phyloP scores from a whole-genome alignment of 345 rosid species.

The Crucihimalaya himalaica region DNA sequence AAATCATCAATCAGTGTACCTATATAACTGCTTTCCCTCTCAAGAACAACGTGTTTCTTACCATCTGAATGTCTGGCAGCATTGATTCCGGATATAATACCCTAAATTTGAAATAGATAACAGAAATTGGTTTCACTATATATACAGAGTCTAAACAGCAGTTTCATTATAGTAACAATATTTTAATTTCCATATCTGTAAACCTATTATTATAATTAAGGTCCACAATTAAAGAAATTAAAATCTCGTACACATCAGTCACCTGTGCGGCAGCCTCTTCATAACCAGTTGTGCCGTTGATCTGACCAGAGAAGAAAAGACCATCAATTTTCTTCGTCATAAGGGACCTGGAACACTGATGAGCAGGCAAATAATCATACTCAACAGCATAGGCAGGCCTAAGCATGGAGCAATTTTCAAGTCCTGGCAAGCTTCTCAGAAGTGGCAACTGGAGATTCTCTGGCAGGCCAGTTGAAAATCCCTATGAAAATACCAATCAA shows the following conservation, averaged over 20 bases:
- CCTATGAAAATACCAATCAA: conserved; percentile 49
- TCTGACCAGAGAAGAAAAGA: conserved; percentile 98
- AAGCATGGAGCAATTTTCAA: conserved; percentile 92
- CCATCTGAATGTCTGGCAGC: conserved; percentile 90
- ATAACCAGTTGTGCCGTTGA: conserved; percentile 97
- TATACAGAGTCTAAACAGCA: background rate
- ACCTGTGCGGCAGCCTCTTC: conserved; percentile 99
- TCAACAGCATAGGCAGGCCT: conserved; percentile 99
- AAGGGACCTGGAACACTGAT: conserved; percentile 90
- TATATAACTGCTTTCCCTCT: conserved; percentile 93
- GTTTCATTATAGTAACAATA: background rate
- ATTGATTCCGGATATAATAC: conserved; percentile 90
- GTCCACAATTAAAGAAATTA: conserved; percentile 24
- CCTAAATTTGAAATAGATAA: conserved; percentile 49
- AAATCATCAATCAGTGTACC: conserved; percentile 96
- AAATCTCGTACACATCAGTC: conserved; percentile 7
- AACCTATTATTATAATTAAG: conserved; percentile 12
- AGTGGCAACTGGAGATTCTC: conserved; percentile 96
- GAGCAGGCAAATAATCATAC: conserved; percentile 94
- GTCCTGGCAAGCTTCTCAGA: conserved; percentile 93
- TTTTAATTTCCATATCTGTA: conserved; percentile 18
- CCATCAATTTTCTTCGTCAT: conserved; percentile 95
- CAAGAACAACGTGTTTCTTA: conserved; percentile 82
- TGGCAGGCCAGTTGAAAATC: conserved; percentile 97
- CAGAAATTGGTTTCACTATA: conserved; percentile 3